phyloP scores from a whole-genome alignment of 164 flowering plant genomes.

The Nymphaea thermarum region DNA sequence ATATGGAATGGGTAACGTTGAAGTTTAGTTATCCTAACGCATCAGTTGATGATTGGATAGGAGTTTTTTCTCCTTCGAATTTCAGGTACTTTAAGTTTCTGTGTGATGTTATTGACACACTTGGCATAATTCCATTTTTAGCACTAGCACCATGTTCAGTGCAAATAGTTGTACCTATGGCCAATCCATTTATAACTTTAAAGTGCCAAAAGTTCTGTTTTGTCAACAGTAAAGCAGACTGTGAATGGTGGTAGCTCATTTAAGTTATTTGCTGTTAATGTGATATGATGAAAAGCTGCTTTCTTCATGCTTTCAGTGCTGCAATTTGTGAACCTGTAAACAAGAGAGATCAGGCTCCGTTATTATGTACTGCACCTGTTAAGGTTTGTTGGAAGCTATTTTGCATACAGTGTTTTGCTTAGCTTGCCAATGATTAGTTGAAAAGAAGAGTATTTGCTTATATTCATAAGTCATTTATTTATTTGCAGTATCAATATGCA shows the following conservation, averaged over 20 bases:
- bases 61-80: slow-evolving; percentile 89
- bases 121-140: too few relatives aligned
- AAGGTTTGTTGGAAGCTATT: slow-evolving; percentile 27
- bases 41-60: slow-evolving; percentile 79
- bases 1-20: slow-evolving; percentile 50
- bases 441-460: too few relatives aligned
- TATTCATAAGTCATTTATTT: not conserved
- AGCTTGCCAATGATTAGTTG: not conserved
- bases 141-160: too few relatives aligned
- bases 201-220: too few relatives aligned
- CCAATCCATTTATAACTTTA: too few relatives aligned
- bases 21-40: slow-evolving; percentile 37
- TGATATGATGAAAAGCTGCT: too few relatives aligned
- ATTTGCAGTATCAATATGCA: slow-evolving; percentile 50
- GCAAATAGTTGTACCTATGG: too few relatives aligned
- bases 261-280: too few relatives aligned
- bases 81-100: slow-evolving; percentile 39
- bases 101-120: not conserved
- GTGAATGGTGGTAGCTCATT: too few relatives aligned
- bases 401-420: not conserved
- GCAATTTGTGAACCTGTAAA: slow-evolving; percentile 46
- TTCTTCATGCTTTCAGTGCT: slow-evolving; percentile 29
- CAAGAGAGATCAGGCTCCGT: slow-evolving; percentile 35
- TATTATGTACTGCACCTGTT: slow-evolving; percentile 72
- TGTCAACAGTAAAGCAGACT: too few relatives aligned